Evolutionary conservation across 495 filamentous ascomycete species (phyloP).

Genomic region (Tetracladium marchalianum): DNA sequence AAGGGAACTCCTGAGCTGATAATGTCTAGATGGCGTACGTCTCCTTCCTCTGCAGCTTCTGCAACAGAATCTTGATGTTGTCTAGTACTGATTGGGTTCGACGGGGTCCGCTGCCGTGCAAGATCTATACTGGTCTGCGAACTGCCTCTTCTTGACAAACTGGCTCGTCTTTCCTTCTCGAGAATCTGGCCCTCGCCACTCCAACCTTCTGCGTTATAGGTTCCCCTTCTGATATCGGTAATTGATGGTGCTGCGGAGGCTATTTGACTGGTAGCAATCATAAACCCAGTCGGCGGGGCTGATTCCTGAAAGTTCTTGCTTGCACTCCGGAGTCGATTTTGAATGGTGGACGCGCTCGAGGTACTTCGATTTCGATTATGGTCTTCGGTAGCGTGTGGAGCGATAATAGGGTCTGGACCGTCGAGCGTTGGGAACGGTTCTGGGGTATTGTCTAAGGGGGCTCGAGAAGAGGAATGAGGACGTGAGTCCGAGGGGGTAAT

Average conservation of each 20-base stretch:
- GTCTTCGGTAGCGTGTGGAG: constrained; percentile 4
- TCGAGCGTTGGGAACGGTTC: constrained; percentile 14
- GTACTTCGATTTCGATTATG: constrained; percentile 15
- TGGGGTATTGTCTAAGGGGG: neutral
- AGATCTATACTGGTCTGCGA: constrained; percentile 1
- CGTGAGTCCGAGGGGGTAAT: too few species aligned
- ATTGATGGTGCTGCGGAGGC: constrained; percentile 19
- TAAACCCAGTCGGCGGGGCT: constrained; percentile 39
- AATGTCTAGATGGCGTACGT: neutral
- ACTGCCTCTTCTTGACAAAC: constrained; percentile 6
- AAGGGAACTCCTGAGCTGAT: constrained; percentile 2
- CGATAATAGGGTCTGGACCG: constrained; percentile 1
- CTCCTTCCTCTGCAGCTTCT: constrained; percentile 6
- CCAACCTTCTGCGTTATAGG: constrained; percentile 16
- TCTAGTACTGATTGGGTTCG: constrained; percentile 1
- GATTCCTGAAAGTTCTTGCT: constrained; percentile 37
- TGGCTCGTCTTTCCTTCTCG: constrained; percentile 14
- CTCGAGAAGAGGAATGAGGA: too few species aligned
- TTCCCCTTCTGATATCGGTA: constrained; percentile 18
- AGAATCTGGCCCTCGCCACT: constrained; percentile 14
- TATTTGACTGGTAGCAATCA: constrained; percentile 38
- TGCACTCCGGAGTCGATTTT: constrained; percentile 27
- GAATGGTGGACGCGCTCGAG: constrained; percentile 20
- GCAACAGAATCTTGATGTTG: constrained; percentile 7
- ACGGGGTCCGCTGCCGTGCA: neutral